These are phyloP conservation scores for Gamarada debralockiae DNA, from an alignment of 495 filamentous ascomycete genomes.

Conservation along the genomic window DNA sequence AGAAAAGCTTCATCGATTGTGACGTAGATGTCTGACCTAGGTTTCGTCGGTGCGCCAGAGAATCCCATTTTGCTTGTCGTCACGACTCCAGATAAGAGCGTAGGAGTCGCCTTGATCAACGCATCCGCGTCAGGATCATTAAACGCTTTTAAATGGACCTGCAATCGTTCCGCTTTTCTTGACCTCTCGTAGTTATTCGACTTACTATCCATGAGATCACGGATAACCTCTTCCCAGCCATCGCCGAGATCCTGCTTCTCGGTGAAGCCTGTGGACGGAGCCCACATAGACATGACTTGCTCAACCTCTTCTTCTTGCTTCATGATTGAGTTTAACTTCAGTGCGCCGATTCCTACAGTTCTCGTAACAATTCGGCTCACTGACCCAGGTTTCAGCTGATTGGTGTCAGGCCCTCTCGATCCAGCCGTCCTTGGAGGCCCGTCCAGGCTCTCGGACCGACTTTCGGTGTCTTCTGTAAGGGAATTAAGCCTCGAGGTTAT, in stretches of 20 bases:
- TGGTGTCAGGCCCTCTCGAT: conserved; percentile 37
- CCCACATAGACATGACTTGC: conserved; percentile 75
- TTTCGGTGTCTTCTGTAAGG: conserved; percentile 41
- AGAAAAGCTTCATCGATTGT: conserved; percentile 74
- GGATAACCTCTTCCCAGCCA: conserved; percentile 73
- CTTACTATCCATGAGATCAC: conserved; percentile 67
- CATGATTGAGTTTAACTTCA: conserved; percentile 77
- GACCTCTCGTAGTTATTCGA: conserved; percentile 71
- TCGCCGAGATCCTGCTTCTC: conserved; percentile 56
- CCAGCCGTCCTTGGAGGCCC: conserved; percentile 49
- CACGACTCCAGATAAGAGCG: conserved; percentile 73
- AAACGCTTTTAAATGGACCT: conserved; percentile 75
- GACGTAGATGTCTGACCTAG: conserved; percentile 91
- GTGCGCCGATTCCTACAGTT: conserved; percentile 73
- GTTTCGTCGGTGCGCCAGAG: conserved; percentile 81
- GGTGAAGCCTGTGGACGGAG: conserved; percentile 43
- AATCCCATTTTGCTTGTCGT: conserved; percentile 91
- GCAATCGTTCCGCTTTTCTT: conserved; percentile 63
- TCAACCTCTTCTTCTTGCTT: conserved; percentile 73
- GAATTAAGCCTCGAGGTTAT: conserved; percentile 39
- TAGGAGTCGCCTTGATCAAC: conserved; percentile 82
- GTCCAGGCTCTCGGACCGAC: conserved; percentile 24
- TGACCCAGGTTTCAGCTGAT: conserved; percentile 29
- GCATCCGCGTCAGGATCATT: conserved; percentile 67
- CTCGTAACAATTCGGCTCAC: conserved; percentile 45